Conservation (phyloP, 164 flowering plant species). For the Liriodendron chinense region DNA sequence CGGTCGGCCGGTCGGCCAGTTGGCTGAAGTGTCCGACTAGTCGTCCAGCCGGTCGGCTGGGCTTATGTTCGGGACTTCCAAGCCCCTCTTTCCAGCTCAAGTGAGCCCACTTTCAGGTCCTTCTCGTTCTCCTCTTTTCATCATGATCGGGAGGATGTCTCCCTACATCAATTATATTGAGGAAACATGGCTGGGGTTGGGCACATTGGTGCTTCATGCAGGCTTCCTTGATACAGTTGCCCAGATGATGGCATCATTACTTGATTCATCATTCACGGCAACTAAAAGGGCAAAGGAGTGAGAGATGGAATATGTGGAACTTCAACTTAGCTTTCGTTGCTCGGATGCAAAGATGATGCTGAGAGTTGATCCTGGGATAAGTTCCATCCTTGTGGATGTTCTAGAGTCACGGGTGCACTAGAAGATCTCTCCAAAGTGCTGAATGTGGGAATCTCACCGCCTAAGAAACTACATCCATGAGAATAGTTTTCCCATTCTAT, state of each 20-base stretch:
- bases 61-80: too few relatives aligned
- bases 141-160: too few relatives aligned
- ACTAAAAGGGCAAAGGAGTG: conserved; percentile 57
- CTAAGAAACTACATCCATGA: conserved; percentile 36
- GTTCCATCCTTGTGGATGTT: conserved; percentile 31
- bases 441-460: conserved; percentile 43
- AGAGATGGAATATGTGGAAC: conserved; percentile 35
- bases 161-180: too few relatives aligned
- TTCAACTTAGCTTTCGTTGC: conserved; percentile 40
- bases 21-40: too few relatives aligned
- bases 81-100: too few relatives aligned
- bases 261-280: conserved; percentile 68
- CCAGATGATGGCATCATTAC: conserved; percentile 51
- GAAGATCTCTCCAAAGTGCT: conserved; percentile 43
- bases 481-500: conserved; percentile 39
- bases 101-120: too few relatives aligned
- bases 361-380: conserved; percentile 38
- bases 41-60: too few relatives aligned
- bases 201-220: conserved; percentile 45
- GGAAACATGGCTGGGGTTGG: conserved; percentile 42
- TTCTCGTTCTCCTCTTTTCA: too few relatives aligned
- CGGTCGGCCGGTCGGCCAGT: too few relatives aligned
- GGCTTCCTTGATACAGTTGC: conserved; percentile 49
- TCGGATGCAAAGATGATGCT: conserved; percentile 26
- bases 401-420: conserved; percentile 37